Percentiles rank a stretch among this genome's conserved stretches.
Conservation (phyloP, 1,284 basidiomycete genomes). For the Mycena citricolor region DNA sequence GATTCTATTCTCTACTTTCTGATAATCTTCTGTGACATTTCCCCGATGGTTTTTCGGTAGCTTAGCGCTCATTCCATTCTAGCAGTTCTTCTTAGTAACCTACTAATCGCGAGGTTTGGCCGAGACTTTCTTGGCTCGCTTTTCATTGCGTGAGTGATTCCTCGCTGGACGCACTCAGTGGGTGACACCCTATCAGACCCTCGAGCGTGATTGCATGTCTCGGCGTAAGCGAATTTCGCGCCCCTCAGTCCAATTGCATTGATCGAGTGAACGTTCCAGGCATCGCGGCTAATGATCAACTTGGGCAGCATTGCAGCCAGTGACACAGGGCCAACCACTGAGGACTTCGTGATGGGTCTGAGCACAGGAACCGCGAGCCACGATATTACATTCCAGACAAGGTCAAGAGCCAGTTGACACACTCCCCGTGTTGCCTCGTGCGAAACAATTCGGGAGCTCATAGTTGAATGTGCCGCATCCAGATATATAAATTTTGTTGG, state of each 20-base stretch:
- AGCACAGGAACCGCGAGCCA: too few species aligned
- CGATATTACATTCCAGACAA: too few species aligned
- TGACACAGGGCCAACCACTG: too few species aligned
- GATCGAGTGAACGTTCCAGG: conserved; percentile 4
- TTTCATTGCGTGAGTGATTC: conserved; percentile 23
- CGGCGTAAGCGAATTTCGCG: conserved; percentile 15
- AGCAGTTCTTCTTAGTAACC: conserved; percentile 23
- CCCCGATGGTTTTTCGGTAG: background rate
- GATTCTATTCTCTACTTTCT: conserved; percentile 28
- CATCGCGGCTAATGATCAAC: conserved; percentile 24
- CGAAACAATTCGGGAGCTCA: too few species aligned
- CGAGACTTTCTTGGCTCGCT: conserved; percentile 24
- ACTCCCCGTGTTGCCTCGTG: too few species aligned
- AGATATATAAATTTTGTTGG: too few species aligned
- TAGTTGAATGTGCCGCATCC: too few species aligned
- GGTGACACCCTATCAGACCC: conserved; percentile 11
- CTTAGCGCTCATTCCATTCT: background rate
- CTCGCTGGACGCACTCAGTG: background rate
- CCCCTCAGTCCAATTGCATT: background rate
- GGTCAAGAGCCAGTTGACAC: too few species aligned
- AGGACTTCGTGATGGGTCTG: too few species aligned
- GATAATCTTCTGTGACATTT: conserved; percentile 24
- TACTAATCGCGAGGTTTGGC: conserved; percentile 25
- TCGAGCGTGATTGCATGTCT: conserved; percentile 26
- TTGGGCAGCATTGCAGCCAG: conserved; percentile 8